Evolutionary conservation across 116 monocot species (phyloP), one percentile per base, ranked within the genome.

Genomic region (Trichopus zeylanicus): DNA sequence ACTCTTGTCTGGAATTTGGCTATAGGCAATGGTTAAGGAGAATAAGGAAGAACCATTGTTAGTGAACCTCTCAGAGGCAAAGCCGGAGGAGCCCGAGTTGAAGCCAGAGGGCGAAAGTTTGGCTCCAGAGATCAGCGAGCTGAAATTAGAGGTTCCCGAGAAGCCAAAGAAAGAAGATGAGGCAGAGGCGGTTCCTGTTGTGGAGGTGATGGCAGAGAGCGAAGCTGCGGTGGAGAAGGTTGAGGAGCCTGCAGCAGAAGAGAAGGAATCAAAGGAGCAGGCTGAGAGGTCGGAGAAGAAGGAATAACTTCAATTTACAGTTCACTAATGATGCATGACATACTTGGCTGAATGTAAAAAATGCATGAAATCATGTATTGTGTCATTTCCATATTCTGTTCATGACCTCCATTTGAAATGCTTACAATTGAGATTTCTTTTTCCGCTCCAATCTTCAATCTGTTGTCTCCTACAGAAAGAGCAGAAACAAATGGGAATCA

Each of bases 61-160:
- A 51, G 65, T 69, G 3, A 73, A 78, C 61, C 53, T 73, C 60
- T 69, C 78, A 16, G 57, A 62, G 38, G 47, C 69, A 18, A 63
- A 67, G 35, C 58, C 59, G 19, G 73, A 64, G 30, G 73, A 68
- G 42, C 32, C 23, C 9, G 30, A 23, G 10, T 20, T 52, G 1
- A 66, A 46, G 46, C 46, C 42, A 6, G 53, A 35, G 12, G 67
- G 18, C 7, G 49, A 59, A 28, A 56, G 42, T 13, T 30, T 78
- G 57, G 57, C 67, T 47, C 21, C 67, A 4, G 67, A 39, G 48
- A 38, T 71, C 47, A 67, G 51, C 18, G 72, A 63, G 47, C 67
- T 71, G 46, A 67, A 31, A 12, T 34, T 63, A 8, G 73, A 73
- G 64, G 12, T 35, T 16, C 53, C 60, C 3, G 31, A 11, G 23